phyloP scores from a whole-genome alignment of 306 rosid genomes.

The Abrus pulchellus region DNA sequence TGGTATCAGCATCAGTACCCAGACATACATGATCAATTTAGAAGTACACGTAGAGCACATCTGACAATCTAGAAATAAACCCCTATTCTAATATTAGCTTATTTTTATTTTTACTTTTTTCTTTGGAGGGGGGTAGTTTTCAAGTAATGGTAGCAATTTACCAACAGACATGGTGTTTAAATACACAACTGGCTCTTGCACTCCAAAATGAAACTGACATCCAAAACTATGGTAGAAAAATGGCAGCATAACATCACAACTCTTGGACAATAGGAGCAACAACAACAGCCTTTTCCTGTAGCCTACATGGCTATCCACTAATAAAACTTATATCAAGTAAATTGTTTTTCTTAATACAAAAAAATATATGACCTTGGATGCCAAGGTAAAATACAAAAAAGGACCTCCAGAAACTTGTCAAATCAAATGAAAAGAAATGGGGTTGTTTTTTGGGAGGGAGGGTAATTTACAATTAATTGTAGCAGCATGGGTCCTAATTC shows the following conservation, averaged over 20 bases:
- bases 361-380: conserved; percentile 11
- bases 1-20: conserved; percentile 4
- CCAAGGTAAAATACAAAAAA: background rate
- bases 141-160: conserved; percentile 11
- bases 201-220: conserved; percentile 26
- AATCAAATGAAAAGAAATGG: conserved; percentile 30
- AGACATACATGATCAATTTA: conserved; percentile 28
- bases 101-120: too few species aligned
- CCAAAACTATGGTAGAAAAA: conserved; percentile 38
- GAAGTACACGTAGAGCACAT: background rate
- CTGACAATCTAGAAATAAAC: background rate
- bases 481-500: conserved; percentile 29
- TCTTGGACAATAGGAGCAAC: conserved; percentile 20
- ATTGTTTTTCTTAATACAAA: background rate
- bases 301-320: background rate
- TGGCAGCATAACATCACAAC: conserved; percentile 6
- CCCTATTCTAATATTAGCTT: background rate
- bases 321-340: conserved; percentile 19
- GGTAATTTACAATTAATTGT: background rate
- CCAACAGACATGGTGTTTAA: conserved; percentile 22
- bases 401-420: conserved; percentile 25
- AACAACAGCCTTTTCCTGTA: conserved; percentile 1
- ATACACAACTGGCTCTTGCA: conserved; percentile 21
- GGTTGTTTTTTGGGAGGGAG: too few species aligned
- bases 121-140: background rate